Base-by-base conservation (phyloP, 2,329 filamentous ascomycete species). In the Colletotrichum tanaceti region DNA sequence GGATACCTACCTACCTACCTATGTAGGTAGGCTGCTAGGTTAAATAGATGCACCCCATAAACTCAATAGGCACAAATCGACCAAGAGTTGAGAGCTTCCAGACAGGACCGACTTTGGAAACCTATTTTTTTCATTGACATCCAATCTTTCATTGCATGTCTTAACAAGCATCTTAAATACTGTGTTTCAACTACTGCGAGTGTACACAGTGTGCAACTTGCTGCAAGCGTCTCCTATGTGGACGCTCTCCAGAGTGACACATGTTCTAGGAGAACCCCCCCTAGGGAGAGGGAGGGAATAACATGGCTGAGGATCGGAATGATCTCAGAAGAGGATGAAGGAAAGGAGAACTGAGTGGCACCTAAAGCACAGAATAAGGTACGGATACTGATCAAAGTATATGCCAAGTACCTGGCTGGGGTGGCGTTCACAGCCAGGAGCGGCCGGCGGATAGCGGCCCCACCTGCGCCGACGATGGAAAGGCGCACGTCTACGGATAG, bases 401-500 rank as follows among this genome's bases (percentile, higher is more conserved):
- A 11, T 7, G 20, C 4, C n/a, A 28, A 16, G 47, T 52, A 52
- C 28, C 4, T n/a, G 16, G 32, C 18, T 2, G 5, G 52, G 28
- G 14, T 22, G 9, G n/a, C 10, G 9, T 35, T 10, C 32, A 35
- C 32, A 7, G 5, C 18, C 11, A 54, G 52, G 52, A 32, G 20
- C 52, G 13, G 7, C 20, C 28, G 32, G 52, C 4, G 20, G 20
- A 35, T 18, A 49, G 14, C n/a, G 57, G 35, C 58, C 58, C 58
- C 58, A 53, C 58, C 46, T 22, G 24, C 28, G 46, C 58, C 10
- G 41, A 44, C 41, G 41, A 44, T 46, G 32, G 65, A 38, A 65
- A 65, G 65, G 38, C 32, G 46, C 60, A 54, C 50, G 44, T 44
- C 52, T 70, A n/a, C n/a, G n/a, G n/a, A n/a, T n/a, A 70, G 63